Percentiles rank a stretch among this genome's conserved stretches.
Evolutionary conservation across 345 rosid species (phyloP).

Genomic region (Gossypium mustelinum): DNA sequence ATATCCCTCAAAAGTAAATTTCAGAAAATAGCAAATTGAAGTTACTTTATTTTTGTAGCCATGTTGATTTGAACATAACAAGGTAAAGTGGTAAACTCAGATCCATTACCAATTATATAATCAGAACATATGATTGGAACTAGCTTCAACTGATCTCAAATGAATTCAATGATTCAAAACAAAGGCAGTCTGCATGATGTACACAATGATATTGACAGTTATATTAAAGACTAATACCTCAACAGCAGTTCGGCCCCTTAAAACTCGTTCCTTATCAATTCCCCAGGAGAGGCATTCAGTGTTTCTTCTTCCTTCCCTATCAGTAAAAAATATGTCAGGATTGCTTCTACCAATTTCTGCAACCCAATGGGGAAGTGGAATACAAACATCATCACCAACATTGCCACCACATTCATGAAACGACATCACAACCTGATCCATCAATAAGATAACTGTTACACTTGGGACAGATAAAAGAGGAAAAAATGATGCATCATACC

Average conservation of each 20-base stretch:
- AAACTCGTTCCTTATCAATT: slow-evolving; percentile 81
- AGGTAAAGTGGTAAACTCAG: not conserved
- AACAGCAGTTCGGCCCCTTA: slow-evolving; percentile 88
- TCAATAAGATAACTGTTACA: slow-evolving; percentile 21
- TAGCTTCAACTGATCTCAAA: not conserved
- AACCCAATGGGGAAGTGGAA: slow-evolving; percentile 96
- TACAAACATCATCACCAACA: slow-evolving; percentile 92
- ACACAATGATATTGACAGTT: slow-evolving; percentile 1
- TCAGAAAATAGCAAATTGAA: slow-evolving; percentile 10
- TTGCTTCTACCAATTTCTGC: slow-evolving; percentile 87
- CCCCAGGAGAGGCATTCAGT: slow-evolving; percentile 99
- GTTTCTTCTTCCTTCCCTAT: slow-evolving; percentile 92
- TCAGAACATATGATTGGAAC: not conserved
- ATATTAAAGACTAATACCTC: slow-evolving; percentile 54
- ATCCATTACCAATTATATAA: slow-evolving; percentile 1
- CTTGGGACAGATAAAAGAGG: slow-evolving; percentile 11
- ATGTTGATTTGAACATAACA: slow-evolving; percentile 1
- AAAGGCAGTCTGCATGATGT: not conserved
- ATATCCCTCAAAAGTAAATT: slow-evolving; percentile 5
- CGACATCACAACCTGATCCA: slow-evolving; percentile 83
- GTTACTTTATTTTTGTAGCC: not conserved
- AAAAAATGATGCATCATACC: not conserved
- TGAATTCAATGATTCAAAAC: not conserved
- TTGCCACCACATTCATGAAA: slow-evolving; percentile 98
- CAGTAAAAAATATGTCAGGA: slow-evolving; percentile 92